Evolutionary conservation across 495 filamentous ascomycete species (phyloP).

Genomic region (Aspergillus carlsbadensis): DNA sequence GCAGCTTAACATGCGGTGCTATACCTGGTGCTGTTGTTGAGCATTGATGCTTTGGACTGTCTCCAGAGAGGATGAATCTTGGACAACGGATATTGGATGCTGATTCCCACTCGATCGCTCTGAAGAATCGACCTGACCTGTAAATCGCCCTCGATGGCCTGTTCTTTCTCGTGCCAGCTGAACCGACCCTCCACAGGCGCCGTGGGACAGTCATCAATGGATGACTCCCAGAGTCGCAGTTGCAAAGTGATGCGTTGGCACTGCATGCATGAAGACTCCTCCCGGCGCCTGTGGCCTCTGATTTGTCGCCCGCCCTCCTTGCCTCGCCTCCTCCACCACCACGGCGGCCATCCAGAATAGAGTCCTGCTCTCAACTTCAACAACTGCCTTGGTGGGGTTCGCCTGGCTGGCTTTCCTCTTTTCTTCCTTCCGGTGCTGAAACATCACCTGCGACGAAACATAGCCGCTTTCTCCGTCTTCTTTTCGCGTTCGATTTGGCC

Average conservation of each 20-base stretch:
- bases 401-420: not conserved
- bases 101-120: not conserved
- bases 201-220: not conserved
- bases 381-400: not conserved
- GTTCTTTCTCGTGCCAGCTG: not conserved
- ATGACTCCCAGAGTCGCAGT: not conserved
- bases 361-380: too few relatives aligned
- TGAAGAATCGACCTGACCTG: not conserved
- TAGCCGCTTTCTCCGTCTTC: not conserved
- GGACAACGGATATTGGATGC: not conserved
- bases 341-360: not conserved
- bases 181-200: slow-evolving; percentile 1
- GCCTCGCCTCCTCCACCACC: not conserved
- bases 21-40: not conserved
- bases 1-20: slow-evolving; percentile 11
- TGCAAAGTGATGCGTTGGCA: slow-evolving; percentile 25
- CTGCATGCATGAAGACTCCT: slow-evolving; percentile 38
- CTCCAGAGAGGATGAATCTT: not conserved
- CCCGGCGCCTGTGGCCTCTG: slow-evolving; percentile 15
- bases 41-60: too few relatives aligned
- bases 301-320: slow-evolving; percentile 35
- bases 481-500: not conserved
- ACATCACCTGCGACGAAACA: slow-evolving; percentile 5
- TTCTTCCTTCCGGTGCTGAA: slow-evolving; percentile 3
- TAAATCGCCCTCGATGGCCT: not conserved